These are phyloP conservation scores for Scedosporium dehoogii DNA, from an alignment of 2,329 filamentous ascomycete genomes.

Conservation along the genomic window DNA sequence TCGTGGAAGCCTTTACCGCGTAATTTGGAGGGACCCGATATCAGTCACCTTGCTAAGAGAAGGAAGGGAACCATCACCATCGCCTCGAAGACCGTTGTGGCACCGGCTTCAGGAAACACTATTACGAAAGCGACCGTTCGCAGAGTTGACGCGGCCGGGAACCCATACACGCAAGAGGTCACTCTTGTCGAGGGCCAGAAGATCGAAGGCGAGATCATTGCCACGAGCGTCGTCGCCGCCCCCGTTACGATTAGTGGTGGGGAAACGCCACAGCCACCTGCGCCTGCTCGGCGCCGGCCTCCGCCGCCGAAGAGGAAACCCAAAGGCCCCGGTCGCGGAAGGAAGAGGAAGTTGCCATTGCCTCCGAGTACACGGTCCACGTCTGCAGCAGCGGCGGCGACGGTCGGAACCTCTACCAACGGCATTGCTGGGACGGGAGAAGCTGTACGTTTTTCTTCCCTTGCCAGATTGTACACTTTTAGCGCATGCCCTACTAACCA, in stretches of 20 bases:
- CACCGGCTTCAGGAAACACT: conserved; percentile 37
- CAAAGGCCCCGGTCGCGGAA: conserved; percentile 65
- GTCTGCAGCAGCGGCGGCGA: conserved; percentile 24
- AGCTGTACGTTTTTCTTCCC: conserved; percentile 17
- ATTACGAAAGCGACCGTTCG: conserved; percentile 73
- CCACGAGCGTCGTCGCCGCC: conserved; percentile 43
- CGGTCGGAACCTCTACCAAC: conserved; percentile 22
- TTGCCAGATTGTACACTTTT: conserved; percentile 11
- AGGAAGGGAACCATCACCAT: conserved; percentile 51
- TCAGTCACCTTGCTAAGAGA: conserved; percentile 51
- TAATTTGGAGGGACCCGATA: conserved; percentile 40
- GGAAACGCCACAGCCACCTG: conserved; percentile 26
- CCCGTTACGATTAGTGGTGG: conserved; percentile 48
- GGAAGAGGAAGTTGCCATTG: conserved; percentile 57
- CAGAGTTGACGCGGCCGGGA: conserved; percentile 67
- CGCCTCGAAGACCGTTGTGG: conserved; percentile 39
- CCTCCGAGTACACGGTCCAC: conserved; percentile 22
- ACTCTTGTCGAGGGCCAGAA: conserved; percentile 69
- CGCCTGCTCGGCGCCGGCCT: conserved; percentile 47
- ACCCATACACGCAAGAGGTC: conserved; percentile 75
- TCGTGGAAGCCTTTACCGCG: conserved; percentile 54
- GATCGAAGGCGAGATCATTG: conserved; percentile 73
- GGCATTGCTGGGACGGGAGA: conserved; percentile 19
- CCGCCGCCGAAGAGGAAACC: conserved; percentile 73
- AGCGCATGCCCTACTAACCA: conserved; percentile 2